These are phyloP conservation scores for Globisporangium rhizosaccharum DNA, from an alignment of 352 stramenopile genomes.

Conservation along the genomic window DNA sequence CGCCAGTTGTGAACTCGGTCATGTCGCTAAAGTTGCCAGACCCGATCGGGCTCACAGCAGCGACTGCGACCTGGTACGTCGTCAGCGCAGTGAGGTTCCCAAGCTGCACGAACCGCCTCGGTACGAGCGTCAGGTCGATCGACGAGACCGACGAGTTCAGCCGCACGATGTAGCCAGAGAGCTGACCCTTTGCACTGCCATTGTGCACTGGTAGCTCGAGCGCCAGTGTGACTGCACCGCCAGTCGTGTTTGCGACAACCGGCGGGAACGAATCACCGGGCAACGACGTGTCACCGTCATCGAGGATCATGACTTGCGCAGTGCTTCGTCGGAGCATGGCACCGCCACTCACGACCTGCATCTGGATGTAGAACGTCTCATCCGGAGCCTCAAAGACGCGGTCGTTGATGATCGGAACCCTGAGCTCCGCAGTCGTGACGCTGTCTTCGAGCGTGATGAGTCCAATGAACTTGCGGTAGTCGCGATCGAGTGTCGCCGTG, in stretches of 20 bases:
- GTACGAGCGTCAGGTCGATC: conserved; percentile 13
- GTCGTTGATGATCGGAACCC: conserved; percentile 59
- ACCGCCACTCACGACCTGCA: conserved; percentile 23
- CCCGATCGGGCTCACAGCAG: conserved; percentile 26
- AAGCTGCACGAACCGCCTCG: conserved; percentile 9
- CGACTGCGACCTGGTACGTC: conserved; percentile 35
- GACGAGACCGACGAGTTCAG: conserved; percentile 16
- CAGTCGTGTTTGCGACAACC: conserved; percentile 21
- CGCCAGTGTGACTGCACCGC: conserved; percentile 30
- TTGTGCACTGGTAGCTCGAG: conserved; percentile 37
- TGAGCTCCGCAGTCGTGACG: conserved; percentile 25
- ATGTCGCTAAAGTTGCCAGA: conserved; percentile 26
- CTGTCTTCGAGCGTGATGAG: conserved; percentile 33
- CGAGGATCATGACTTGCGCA: conserved; percentile 36
- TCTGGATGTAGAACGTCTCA: conserved; percentile 37
- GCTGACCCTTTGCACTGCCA: conserved; percentile 28
- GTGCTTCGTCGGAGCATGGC: conserved; percentile 13
- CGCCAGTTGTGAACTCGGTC: conserved; percentile 32
- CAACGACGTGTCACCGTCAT: conserved; percentile 43
- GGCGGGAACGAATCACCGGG: conserved; percentile 25
- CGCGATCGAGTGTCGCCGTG: conserved; percentile 32
- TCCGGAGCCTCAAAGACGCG: conserved; percentile 44
- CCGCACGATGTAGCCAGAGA: conserved; percentile 32
- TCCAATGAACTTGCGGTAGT: conserved; percentile 33
- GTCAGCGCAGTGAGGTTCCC: conserved; percentile 27